These are phyloP conservation scores for Celoporthe dispersa DNA, from an alignment of 2,329 filamentous ascomycete species.

Conservation along the genomic window DNA sequence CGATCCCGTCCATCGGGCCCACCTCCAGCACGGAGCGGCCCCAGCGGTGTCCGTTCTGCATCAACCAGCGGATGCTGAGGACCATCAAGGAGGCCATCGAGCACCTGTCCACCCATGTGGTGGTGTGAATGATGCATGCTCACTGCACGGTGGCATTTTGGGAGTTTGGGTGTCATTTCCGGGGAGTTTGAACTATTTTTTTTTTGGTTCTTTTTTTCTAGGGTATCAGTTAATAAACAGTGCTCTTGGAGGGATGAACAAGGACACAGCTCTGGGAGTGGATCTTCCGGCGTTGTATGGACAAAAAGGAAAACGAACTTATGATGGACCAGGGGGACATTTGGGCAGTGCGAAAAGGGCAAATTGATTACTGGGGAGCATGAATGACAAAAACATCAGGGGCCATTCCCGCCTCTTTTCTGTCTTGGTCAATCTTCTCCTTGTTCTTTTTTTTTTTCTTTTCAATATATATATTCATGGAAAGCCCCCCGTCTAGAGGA, in stretches of 20 bases:
- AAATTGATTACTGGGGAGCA: neutral
- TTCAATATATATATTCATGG: too few relatives aligned
- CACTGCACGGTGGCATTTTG: neutral
- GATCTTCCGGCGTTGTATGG: neutral
- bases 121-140: conserved; percentile 48
- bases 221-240: too few relatives aligned
- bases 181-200: too few relatives aligned
- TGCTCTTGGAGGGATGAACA: too few relatives aligned
- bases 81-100: conserved; percentile 66
- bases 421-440: neutral
- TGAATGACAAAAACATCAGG: neutral
- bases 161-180: neutral
- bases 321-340: neutral
- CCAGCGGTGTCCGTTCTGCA: conserved; percentile 62
- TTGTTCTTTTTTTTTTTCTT: too few relatives aligned
- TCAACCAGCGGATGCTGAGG: conserved; percentile 64
- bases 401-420: neutral
- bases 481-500: too few relatives aligned
- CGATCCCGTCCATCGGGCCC: conserved; percentile 56
- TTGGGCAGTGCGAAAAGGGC: neutral
- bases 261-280: neutral
- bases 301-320: neutral
- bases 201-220: too few relatives aligned
- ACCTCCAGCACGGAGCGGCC: conserved; percentile 53
- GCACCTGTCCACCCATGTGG: conserved; percentile 65